These are phyloP conservation scores for Aspergillus candidus DNA, from an alignment of 2,329 filamentous ascomycete genomes.

Conservation along the genomic window DNA sequence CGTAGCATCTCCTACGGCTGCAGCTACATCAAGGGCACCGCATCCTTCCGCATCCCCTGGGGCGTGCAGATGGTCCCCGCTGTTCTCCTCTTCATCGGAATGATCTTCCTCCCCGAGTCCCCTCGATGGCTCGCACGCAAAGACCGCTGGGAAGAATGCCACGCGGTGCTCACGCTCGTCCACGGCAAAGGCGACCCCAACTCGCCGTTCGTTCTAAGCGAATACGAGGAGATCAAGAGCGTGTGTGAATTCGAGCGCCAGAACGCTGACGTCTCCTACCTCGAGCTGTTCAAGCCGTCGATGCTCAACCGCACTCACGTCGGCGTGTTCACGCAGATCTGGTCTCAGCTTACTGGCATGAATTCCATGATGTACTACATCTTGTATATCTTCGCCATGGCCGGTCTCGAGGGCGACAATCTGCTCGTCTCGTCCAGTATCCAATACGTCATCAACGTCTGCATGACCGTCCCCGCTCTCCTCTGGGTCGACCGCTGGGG, in stretches of 20 bases:
- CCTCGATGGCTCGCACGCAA: conserved; percentile 59
- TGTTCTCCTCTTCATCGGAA: conserved; percentile 52
- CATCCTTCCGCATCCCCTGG: conserved; percentile 60
- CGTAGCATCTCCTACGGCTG: conserved; percentile 53
- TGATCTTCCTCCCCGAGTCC: conserved; percentile 49
- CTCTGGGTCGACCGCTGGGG: conserved; percentile 71
- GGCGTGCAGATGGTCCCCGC: conserved; percentile 59
- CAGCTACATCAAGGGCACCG: conserved; percentile 52
- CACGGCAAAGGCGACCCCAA: conserved; percentile 61
- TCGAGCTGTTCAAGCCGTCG: conserved; percentile 64
- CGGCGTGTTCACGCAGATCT: conserved; percentile 67
- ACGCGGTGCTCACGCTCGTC: conserved; percentile 48
- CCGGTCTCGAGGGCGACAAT: conserved; percentile 54
- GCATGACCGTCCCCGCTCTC: conserved; percentile 72
- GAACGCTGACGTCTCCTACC: conserved; percentile 63
- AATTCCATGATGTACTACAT: conserved; percentile 72
- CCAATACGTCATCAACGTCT: conserved; percentile 72
- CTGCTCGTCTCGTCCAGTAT: conserved; percentile 63
- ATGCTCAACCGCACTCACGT: conserved; percentile 70
- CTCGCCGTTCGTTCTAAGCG: conserved; percentile 59
- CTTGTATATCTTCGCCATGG: conserved; percentile 61
- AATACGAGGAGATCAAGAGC: conserved; percentile 67
- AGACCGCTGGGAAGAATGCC: conserved; percentile 52
- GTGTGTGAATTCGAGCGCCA: conserved; percentile 66
- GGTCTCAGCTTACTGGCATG: conserved; percentile 71